Evolutionary conservation across 129 eudicot genomes (phyloP), one percentile per base, ranked within the genome.

Genomic region (Saussurea involucrata): DNA sequence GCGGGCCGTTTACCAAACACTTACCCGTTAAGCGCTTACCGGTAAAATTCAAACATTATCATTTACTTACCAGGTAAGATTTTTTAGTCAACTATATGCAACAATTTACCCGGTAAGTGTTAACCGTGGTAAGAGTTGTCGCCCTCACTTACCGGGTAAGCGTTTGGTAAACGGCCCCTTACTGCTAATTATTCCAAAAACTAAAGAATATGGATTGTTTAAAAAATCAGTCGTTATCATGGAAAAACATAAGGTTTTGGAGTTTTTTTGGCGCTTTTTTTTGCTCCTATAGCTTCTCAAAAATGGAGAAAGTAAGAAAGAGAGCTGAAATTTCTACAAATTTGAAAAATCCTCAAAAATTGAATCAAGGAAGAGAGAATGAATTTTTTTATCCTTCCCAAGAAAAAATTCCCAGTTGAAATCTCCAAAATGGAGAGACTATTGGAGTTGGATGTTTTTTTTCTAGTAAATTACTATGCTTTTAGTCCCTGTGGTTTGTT

Each of bases 201-300:
- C 63, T 61, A 36, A 42, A 29, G 12, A 78, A 73, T 66, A 67
- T 21, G 69, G 74, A 34, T 27, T 27, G n/a, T n/a, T n/a, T n/a
- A n/a, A n/a, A n/a, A n/a, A n/a, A n/a, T 28, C 13, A 3, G 34
- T 5, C 25, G 46, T 42, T 57, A 15, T 36, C 18, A 6, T 11
- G 32, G 66, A 8, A 21, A 44, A 13, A 46, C 18, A 15, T 46
- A 15, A 46, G 58, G 4, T 4, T 46, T 46, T 46, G 58, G 58
- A 46, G 58, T 46, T 46, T 46, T 46, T 15, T 15, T 5, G 20
- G 2, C 6, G 7, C 58, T 46, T 46, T 15, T 11, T 46, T 46
- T 46, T 46, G 58, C 58, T 46, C 7, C 8, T 15, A 46, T 46
- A 15, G 58, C 58, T 46, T 17, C 20, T 44, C 18, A 4, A 13